Conservation (phyloP, 2,329 filamentous ascomycete species). For the Pseudocercospora fuligena region DNA sequence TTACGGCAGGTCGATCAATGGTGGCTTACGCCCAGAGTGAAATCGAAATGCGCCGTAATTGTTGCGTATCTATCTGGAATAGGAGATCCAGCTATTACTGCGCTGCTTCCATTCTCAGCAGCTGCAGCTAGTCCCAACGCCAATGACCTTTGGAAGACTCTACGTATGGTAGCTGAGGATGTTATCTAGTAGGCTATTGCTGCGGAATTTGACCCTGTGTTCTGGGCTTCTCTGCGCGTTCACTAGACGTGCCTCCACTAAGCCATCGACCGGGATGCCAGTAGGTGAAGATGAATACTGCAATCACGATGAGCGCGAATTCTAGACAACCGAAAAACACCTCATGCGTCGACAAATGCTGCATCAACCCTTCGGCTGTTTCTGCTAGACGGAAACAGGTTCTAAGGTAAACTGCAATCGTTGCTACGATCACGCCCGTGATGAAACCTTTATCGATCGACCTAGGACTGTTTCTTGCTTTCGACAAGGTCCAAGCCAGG, state of each 20-base stretch:
- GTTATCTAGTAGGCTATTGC: not conserved
- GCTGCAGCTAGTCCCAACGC: conserved; percentile 16
- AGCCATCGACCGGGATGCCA: conserved; percentile 53
- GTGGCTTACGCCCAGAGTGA: conserved; percentile 29
- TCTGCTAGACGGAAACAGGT: conserved; percentile 61
- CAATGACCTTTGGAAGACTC: conserved; percentile 13
- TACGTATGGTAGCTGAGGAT: not conserved
- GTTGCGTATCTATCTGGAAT: conserved; percentile 21
- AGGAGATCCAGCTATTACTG: conserved; percentile 15
- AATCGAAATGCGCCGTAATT: conserved; percentile 24
- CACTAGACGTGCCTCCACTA: not conserved
- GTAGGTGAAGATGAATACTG: conserved; percentile 51
- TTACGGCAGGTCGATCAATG: conserved; percentile 29
- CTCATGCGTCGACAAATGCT: conserved; percentile 55
- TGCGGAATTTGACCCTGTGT: too few relatives aligned
- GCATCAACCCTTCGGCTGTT: conserved; percentile 56
- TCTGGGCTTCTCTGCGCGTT: not conserved
- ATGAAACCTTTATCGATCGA: conserved; percentile 48
- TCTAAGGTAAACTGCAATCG: conserved; percentile 57
- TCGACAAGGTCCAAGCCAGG: conserved; percentile 48
- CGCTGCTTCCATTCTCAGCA: conserved; percentile 28
- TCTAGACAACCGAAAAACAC: conserved; percentile 60
- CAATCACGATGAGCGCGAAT: conserved; percentile 59
- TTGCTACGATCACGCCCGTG: conserved; percentile 50
- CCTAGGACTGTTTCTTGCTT: conserved; percentile 39